Evolutionary conservation across 179 eudicot genomes (phyloP).

Genomic region (Amaranthus tricolor): DNA sequence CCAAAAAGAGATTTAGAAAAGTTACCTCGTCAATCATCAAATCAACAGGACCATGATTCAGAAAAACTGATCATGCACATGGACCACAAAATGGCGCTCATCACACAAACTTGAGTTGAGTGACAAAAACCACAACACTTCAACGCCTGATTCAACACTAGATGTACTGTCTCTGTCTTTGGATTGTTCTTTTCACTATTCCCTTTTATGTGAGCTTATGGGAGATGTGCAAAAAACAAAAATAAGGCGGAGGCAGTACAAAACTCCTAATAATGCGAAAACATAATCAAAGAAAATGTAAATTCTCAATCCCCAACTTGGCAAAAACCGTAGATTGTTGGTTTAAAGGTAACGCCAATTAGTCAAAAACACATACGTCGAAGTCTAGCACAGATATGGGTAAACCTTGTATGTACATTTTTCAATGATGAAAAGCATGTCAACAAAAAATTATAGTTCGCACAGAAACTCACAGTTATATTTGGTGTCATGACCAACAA

Average conservation of each 20-base stretch:
- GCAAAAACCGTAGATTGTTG: background rate
- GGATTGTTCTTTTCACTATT: no score
- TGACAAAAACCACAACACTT: background rate
- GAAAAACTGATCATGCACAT: background rate
- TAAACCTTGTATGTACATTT: background rate
- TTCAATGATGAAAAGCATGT: background rate
- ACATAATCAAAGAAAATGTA: background rate
- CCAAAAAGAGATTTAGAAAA: no score
- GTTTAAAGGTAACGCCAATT: background rate
- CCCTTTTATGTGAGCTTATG: no score
- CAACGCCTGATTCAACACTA: background rate
- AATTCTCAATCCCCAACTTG: background rate
- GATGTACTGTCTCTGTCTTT: no score
- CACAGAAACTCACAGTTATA: conserved; percentile 74
- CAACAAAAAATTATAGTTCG: background rate
- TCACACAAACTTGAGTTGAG: no score
- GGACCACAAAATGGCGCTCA: background rate
- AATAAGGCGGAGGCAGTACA: background rate
- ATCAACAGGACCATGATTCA: no score
- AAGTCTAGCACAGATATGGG: background rate
- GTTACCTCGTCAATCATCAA: no score
- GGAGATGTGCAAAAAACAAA: no score
- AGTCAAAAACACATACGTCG: background rate
- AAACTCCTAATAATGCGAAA: background rate
- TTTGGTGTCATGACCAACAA: conserved; percentile 89